Conservation (phyloP, 2,329 filamentous ascomycete species). For the Monilinia fructicola region DNA sequence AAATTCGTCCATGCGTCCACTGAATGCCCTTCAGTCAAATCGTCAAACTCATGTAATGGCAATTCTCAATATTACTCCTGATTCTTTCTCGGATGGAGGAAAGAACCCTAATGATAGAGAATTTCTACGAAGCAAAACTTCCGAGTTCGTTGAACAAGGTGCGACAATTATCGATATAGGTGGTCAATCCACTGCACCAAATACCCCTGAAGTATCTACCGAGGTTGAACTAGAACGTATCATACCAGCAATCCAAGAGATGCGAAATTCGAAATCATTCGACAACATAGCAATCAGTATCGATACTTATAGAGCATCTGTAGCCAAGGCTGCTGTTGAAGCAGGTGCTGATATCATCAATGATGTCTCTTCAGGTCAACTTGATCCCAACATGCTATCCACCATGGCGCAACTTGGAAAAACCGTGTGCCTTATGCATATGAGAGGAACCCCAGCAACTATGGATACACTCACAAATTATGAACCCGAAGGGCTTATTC, state of each 20-base stretch:
- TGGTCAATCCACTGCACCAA: slow-evolving; percentile 87
- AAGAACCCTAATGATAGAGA: slow-evolving; percentile 44
- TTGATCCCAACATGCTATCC: slow-evolving; percentile 79
- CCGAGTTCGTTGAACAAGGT: slow-evolving; percentile 54
- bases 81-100: slow-evolving; percentile 95
- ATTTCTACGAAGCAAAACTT: slow-evolving; percentile 36
- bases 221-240: slow-evolving; percentile 77
- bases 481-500: slow-evolving; percentile 51
- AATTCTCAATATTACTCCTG: slow-evolving; percentile 90
- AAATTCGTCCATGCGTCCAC: slow-evolving; percentile 48
- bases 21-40: slow-evolving; percentile 58
- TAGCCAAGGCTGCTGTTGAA: slow-evolving; percentile 72
- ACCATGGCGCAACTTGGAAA: slow-evolving; percentile 76
- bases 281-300: slow-evolving; percentile 72
- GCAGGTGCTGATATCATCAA: slow-evolving; percentile 92
- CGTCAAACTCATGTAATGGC: slow-evolving; percentile 79
- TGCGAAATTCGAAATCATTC: slow-evolving; percentile 66
- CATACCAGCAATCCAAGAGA: slow-evolving; percentile 72
- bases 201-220: slow-evolving; percentile 64
- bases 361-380: slow-evolving; percentile 79
- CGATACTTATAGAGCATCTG: slow-evolving; percentile 86
- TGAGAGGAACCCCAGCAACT: slow-evolving; percentile 66
- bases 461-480: slow-evolving; percentile 62
- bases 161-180: slow-evolving; percentile 89
- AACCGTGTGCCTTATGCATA: slow-evolving; percentile 75